Evolutionary conservation across 495 filamentous ascomycete species (phyloP).

Genomic region (Aspergillus kassunensis): DNA sequence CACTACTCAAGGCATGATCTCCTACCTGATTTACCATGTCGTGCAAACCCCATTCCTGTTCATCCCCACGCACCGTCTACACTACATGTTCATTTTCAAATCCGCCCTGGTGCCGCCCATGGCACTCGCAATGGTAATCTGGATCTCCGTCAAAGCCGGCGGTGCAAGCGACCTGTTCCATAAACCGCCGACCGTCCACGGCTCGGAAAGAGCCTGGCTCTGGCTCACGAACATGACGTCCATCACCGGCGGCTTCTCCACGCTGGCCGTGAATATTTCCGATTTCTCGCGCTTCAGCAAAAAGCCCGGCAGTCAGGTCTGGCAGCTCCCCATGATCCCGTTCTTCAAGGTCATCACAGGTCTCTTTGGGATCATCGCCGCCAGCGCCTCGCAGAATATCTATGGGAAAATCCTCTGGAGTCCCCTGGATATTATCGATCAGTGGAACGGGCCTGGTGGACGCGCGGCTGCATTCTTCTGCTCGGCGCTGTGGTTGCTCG

Average conservation of each 20-base stretch:
- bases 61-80: conserved; percentile 7
- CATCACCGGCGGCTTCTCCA: conserved; percentile 5
- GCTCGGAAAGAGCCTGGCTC: conserved; percentile 4
- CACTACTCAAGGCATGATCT: conserved; percentile 11
- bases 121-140: conserved; percentile 10
- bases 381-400: conserved; percentile 6
- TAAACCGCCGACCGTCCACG: conserved; percentile 4
- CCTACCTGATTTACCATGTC: conserved; percentile 4
- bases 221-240: conserved; percentile 9
- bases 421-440: conserved; percentile 8
- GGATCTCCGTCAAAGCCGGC: conserved; percentile 8
- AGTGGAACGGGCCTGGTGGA: conserved; percentile 3
- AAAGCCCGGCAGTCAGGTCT: conserved; percentile 4
- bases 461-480: conserved; percentile 10
- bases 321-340: conserved; percentile 9
- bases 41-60: conserved; percentile 10
- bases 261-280: conserved; percentile 8
- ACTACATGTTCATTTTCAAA: conserved; percentile 11
- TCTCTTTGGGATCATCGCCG: conserved; percentile 5
- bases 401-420: conserved; percentile 5
- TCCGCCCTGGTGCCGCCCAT: conserved; percentile 4
- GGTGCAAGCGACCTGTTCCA: conserved; percentile 4
- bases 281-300: conserved; percentile 11
- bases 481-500: background rate
- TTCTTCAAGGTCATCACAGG: conserved; percentile 6